Evolutionary conservation across 192 early-diverging fungal species (phyloP), one percentile per base, ranked within the genome.

Genomic region (Phlyctochytrium planicorne): DNA sequence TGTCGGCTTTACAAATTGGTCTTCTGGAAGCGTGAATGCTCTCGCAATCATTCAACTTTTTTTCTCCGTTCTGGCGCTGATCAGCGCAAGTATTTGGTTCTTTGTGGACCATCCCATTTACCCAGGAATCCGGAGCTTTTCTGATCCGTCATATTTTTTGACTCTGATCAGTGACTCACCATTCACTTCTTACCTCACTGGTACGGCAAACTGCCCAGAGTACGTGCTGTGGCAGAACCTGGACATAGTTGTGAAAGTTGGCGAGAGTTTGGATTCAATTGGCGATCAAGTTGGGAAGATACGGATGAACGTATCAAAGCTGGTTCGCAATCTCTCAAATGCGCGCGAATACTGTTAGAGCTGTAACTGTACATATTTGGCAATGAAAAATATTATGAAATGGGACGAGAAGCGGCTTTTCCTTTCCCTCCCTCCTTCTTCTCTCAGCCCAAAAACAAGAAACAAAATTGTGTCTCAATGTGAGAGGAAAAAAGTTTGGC

Each of bases 211-310:
- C 30, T 29, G 30, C 53, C 67, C 57, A 14, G 67, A 29, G 27
- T 57, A 68, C 40, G 67, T 68, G 6, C 34, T 68, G 30, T 68
- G 67, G 67, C 67, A 68, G 31, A 57, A 36, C 40, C 24, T 68
- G 23, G 67, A 68, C 34, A 37, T 47, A 4, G 56, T 68, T 40
- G 67, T 61, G 32, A 34, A 57, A 24, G 60, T 68, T 68, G 67
- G 67, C 25, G 59, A 68, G 59, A 31, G 56, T 24, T 27, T 68
- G 59, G 67, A 68, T 37, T 60, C 56, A 4, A 61, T 68, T 16
- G 67, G 59, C 12, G 67, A 68, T 23, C 67, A 55, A 3, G 37
- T 68, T 20, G 67, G 67, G 27, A 61, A 57, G 30, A 68, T 68
- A 27, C 59, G 59, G 40, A 35, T 68, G 36, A 59, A 68, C 6